Base-by-base conservation (phyloP, 331 rosid species). In the Malus hybrid region DNA sequence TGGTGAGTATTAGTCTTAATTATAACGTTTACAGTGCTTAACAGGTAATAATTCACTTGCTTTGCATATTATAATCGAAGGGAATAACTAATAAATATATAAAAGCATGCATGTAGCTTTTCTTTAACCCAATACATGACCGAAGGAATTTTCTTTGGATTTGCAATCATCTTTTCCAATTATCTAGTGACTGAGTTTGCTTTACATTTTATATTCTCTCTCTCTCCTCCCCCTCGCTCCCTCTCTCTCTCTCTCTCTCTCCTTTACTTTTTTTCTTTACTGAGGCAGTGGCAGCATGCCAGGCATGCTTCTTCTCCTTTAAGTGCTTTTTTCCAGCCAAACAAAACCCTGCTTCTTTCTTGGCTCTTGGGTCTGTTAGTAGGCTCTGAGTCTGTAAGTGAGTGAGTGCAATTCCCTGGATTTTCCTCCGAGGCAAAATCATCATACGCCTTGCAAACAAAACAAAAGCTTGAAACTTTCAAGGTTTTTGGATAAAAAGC, bases 121-220 rank as follows among this genome's bases (percentile, higher is more conserved):
- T 81, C 73, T 78, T 72, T 73, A 73, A 72, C 71, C 82, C 86
- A 81, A 82, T 88, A 82, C 86, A 88, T 86, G 97, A 82, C 85
- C 85, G 93, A 91, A 78, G 91, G 94, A 82, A 75, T 88, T 83
- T 84, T 82, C 84, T 50, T 42, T 9, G 44, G 44, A 39, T 81
- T 83, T 67, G 75, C 83, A 76, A 77, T 81, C 78, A 39, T 77
- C 93, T 81, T 87, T 87, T 75, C 54, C 81, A 80, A 67, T 71
- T 86, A 84, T 89, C 87, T 75, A 81, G 86, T 83, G 78, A 73
- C 62, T 13, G 28, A 19, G 44, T 42, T 62, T 33, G 3, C 44
- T 33, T 84, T 73, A 32, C 65, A 81, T 85, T 86, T 86, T 82
- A 62, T 87, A 85, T 87, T 82, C 86, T 36, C 85, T 36, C 42